Conservation (phyloP, 345 rosid species). For the Stellera chamaejasme region DNA sequence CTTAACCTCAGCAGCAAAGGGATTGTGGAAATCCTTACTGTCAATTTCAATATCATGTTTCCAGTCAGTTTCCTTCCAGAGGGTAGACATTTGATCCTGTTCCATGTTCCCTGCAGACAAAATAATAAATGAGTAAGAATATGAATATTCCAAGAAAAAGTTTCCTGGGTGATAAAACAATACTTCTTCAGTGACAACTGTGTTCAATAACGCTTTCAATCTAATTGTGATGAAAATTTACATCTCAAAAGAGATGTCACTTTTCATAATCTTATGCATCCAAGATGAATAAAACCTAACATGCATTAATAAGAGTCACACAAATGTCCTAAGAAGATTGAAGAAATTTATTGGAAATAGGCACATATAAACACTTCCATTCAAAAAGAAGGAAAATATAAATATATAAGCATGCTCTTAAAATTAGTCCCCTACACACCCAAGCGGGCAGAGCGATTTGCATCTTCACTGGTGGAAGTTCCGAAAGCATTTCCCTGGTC, state of each 20-base stretch:
- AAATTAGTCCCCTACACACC: conserved; percentile 14
- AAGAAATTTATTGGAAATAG: no score
- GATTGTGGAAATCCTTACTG: conserved; percentile 20
- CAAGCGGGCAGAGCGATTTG: conserved; percentile 7
- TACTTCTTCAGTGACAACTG: no score
- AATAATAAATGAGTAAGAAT: background rate
- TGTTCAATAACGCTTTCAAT: no score
- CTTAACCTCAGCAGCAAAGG: conserved; percentile 12
- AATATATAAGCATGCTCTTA: background rate
- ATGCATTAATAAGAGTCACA: no score
- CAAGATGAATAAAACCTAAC: no score
- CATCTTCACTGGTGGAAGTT: conserved; percentile 13
- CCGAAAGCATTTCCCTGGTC: conserved; percentile 10
- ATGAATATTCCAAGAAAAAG: conserved; percentile 1
- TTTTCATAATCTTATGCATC: no score
- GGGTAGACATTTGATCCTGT: conserved; percentile 14
- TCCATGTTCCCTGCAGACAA: conserved; percentile 18
- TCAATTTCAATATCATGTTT: conserved; percentile 11
- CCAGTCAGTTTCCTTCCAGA: conserved; percentile 18
- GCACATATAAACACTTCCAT: no score
- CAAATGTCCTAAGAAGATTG: background rate
- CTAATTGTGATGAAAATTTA: no score
- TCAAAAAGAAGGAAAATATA: no score
- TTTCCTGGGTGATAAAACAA: background rate
- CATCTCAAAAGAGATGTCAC: no score